Percentiles rank a stretch among this genome's conserved stretches.
phyloP scores from a whole-genome alignment of 2,329 filamentous ascomycete species.

The Sporothrix brasiliensis region DNA sequence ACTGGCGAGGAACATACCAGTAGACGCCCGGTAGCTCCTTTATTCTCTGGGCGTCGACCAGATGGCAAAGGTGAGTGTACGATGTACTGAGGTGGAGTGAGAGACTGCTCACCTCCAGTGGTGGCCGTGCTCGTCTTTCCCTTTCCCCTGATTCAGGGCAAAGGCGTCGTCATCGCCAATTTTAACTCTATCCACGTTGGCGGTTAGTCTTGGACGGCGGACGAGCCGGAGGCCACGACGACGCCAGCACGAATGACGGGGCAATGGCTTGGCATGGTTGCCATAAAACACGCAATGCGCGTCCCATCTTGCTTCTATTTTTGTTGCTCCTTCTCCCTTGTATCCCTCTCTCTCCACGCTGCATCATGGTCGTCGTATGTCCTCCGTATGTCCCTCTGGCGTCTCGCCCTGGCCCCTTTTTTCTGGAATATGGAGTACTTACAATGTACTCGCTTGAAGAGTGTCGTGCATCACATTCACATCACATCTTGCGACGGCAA shows the following conservation, averaged over 20 bases:
- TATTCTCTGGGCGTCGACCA: not conserved
- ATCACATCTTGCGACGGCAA: conserved; percentile 8
- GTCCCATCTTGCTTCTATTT: not conserved
- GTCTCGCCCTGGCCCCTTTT: not conserved
- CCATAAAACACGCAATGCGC: not conserved
- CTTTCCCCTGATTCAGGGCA: not conserved
- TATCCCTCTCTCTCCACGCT: not conserved
- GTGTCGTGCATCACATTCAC: not conserved
- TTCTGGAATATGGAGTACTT: too few species aligned
- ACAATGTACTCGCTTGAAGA: not conserved
- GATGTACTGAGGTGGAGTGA: too few species aligned
- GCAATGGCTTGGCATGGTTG: not conserved
- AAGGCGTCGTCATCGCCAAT: conserved; percentile 29
- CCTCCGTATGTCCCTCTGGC: not conserved
- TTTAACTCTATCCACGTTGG: conserved; percentile 28
- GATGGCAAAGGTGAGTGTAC: too few species aligned
- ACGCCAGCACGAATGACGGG: not conserved
- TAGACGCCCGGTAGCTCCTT: not conserved
- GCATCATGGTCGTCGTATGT: not conserved
- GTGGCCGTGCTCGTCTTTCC: not conserved
- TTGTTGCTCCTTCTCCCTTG: not conserved
- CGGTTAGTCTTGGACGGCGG: conserved; percentile 15
- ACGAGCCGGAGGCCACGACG: not conserved
- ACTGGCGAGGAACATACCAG: not conserved
- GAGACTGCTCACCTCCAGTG: not conserved